Conservation (phyloP, 2,329 filamentous ascomycete species). For the Sordariomycetes sp. region DNA sequence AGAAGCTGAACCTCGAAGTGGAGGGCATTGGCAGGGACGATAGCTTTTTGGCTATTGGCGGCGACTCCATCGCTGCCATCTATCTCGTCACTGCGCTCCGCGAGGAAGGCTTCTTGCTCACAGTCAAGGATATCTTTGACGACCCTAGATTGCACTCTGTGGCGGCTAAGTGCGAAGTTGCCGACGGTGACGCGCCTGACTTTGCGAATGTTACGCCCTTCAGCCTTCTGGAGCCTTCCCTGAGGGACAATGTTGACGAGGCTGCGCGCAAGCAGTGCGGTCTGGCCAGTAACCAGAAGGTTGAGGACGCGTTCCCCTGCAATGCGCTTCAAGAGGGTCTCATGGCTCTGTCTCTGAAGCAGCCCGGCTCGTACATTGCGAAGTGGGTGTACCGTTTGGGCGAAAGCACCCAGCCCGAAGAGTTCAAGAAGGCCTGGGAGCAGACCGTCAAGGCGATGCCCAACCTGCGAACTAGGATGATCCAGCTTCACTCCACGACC, state of each 20-base stretch:
- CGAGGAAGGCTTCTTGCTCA: constrained; percentile 3
- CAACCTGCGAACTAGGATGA: constrained; percentile 7
- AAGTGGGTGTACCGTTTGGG: constrained; percentile 3
- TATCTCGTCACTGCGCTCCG: background rate
- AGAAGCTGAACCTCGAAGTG: constrained; percentile 23
- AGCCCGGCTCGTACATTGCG: constrained; percentile 6
- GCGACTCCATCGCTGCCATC: constrained; percentile 18
- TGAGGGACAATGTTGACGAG: background rate
- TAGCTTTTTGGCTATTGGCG: constrained; percentile 18
- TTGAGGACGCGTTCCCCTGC: constrained; percentile 40
- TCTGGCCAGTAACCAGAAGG: background rate
- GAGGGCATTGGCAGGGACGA: constrained; percentile 7
- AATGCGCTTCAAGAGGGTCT: constrained; percentile 39
- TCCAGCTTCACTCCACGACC: constrained; percentile 3
- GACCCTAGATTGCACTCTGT: constrained; percentile 4
- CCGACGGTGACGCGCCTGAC: background rate
- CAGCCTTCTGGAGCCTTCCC: background rate
- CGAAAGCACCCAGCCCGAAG: background rate
- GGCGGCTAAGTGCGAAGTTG: background rate
- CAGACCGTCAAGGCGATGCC: background rate
- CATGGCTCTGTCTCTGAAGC: constrained; percentile 33
- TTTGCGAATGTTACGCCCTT: background rate
- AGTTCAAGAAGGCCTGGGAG: constrained; percentile 5
- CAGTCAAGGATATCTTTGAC: constrained; percentile 12
- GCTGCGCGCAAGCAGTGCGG: background rate